Evolutionary conservation across 768 basidiomycete species (phyloP).

Genomic region (Tylopilus sp.): DNA sequence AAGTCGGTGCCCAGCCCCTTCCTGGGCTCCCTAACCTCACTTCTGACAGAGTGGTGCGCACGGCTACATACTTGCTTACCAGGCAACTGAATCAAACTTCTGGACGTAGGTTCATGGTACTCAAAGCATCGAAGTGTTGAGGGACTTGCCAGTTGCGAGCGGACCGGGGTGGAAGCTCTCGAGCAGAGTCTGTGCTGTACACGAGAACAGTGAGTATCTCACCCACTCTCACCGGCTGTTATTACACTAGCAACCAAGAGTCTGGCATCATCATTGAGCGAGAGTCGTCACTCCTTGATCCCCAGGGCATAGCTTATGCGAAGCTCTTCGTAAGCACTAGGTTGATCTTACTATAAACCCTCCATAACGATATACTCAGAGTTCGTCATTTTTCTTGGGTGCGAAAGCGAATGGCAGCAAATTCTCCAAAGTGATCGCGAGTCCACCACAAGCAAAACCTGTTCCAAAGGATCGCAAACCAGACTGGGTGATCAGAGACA

Average conservation of each 20-base stretch:
- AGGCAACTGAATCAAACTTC: neutral
- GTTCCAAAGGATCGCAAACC: conserved; percentile 59
- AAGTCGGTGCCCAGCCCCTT: conserved; percentile 34
- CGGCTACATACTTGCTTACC: neutral
- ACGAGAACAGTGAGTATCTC: conserved; percentile 70
- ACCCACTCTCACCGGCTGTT: neutral
- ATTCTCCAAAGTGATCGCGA: conserved; percentile 59
- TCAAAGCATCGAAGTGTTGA: conserved; percentile 77
- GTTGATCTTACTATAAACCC: neutral
- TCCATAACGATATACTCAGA: conserved; percentile 31
- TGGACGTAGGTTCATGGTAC: conserved; percentile 66
- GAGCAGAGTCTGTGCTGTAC: conserved; percentile 61
- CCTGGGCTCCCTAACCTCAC: conserved; percentile 72
- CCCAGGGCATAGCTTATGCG: conserved; percentile 55
- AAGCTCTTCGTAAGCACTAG: conserved; percentile 51
- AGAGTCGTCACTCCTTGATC: conserved; percentile 62
- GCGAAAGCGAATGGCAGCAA: conserved; percentile 60
- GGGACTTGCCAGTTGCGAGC: conserved; percentile 70
- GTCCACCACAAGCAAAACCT: conserved; percentile 57
- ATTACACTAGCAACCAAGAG: conserved; percentile 39
- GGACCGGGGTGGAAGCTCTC: conserved; percentile 79
- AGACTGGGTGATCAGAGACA: conserved; percentile 58
- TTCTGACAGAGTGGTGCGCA: conserved; percentile 63
- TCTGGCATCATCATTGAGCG: conserved; percentile 69
- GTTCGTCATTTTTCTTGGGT: conserved; percentile 67